These are phyloP conservation scores for Immersiella caudata DNA, from an alignment of 495 filamentous ascomycete species.

Conservation along the genomic window DNA sequence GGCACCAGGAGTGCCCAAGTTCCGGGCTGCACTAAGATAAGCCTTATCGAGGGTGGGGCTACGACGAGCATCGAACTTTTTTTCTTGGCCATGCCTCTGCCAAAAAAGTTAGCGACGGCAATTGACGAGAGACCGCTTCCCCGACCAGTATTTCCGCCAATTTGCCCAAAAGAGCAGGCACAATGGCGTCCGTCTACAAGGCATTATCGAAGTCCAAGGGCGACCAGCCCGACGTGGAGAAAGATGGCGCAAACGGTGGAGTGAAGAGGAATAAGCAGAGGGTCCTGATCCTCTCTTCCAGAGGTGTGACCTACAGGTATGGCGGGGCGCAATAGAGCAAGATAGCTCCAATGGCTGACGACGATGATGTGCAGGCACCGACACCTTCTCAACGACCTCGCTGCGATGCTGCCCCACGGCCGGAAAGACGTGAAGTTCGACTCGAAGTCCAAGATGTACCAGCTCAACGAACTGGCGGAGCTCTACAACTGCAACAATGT, in stretches of 20 bases:
- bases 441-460: slow-evolving; percentile 89
- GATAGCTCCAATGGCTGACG: slow-evolving; percentile 14
- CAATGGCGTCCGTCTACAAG: slow-evolving; percentile 95
- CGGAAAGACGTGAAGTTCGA: slow-evolving; percentile 96
- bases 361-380: slow-evolving; percentile 65
- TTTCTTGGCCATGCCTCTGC: slow-evolving; percentile 24
- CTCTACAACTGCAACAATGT: slow-evolving; percentile 99
- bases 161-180: slow-evolving; percentile 25
- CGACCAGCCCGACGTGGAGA: slow-evolving; percentile 39
- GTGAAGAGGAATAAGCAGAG: slow-evolving; percentile 69
- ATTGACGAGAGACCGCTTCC: slow-evolving; percentile 9
- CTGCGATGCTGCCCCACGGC: slow-evolving; percentile 84
- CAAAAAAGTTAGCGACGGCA: slow-evolving; percentile 3
- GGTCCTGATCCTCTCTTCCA: slow-evolving; percentile 84
- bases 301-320: slow-evolving; percentile 86
- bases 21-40: slow-evolving; percentile 27
- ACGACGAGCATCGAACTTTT: slow-evolving; percentile 28
- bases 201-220: slow-evolving; percentile 73
- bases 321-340: slow-evolving; percentile 3
- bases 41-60: slow-evolving; percentile 33
- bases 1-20: background rate
- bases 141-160: slow-evolving; percentile 6
- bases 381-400: slow-evolving; percentile 88
- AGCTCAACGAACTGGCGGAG: slow-evolving; percentile 95
- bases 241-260: slow-evolving; percentile 44